Evolutionary conservation across 768 basidiomycete species (phyloP).

Genomic region (Hypsizygus marmoreus): DNA sequence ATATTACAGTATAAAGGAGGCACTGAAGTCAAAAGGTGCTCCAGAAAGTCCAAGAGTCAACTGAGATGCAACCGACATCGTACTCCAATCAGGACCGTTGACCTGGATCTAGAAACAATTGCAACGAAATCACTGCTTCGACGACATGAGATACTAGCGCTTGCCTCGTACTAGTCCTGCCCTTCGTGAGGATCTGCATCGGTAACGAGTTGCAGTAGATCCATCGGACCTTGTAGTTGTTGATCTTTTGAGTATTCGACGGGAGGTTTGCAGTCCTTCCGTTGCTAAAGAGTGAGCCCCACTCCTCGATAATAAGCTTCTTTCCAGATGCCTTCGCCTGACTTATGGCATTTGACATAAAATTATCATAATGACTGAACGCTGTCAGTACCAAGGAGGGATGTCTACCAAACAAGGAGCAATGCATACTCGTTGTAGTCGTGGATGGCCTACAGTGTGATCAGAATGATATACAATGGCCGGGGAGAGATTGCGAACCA

Average conservation of each 20-base stretch:
- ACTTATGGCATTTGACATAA: conserved; percentile 24
- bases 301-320: conserved; percentile 38
- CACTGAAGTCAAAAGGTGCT: conserved; percentile 25
- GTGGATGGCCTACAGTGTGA: too few species aligned
- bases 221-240: conserved; percentile 37
- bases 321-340: conserved; percentile 35
- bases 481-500: too few species aligned
- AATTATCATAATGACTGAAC: conserved; percentile 25
- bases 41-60: conserved; percentile 12
- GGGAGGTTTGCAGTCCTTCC: conserved; percentile 35
- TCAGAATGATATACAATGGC: too few species aligned
- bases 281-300: conserved; percentile 31
- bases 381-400: not conserved
- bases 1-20: not conserved
- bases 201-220: conserved; percentile 41
- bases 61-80: conserved; percentile 13
- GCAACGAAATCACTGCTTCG: not conserved
- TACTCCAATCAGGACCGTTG: conserved; percentile 22
- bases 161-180: conserved; percentile 26
- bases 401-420: not conserved
- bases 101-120: conserved; percentile 20
- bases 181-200: conserved; percentile 36
- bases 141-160: not conserved
- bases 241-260: conserved; percentile 32
- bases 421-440: conserved; percentile 33